Conservation (phyloP, 164 flowering plant species). For the Litsea cubeba region DNA sequence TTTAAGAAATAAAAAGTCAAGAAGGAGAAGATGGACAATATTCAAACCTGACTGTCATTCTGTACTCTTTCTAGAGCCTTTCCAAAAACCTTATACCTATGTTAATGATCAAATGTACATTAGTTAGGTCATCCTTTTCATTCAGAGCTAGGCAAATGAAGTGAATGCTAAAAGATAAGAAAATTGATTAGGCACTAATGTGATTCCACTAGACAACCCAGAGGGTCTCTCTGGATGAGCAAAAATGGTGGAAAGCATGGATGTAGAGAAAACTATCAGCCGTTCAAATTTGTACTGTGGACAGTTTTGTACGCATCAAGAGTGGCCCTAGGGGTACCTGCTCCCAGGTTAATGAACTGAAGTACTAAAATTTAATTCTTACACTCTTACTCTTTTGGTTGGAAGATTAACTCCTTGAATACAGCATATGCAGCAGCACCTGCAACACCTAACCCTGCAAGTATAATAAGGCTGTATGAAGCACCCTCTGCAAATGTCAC, state of each 20-base stretch:
- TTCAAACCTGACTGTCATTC: slow-evolving; percentile 74
- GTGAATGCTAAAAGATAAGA: not conserved
- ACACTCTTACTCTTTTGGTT: slow-evolving; percentile 81
- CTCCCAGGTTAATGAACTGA: not conserved
- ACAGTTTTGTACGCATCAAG: too few relatives aligned
- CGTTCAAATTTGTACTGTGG: too few relatives aligned
- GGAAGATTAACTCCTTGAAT: slow-evolving; percentile 76
- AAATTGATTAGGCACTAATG: not conserved
- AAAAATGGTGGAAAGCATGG: not conserved
- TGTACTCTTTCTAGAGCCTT: slow-evolving; percentile 78
- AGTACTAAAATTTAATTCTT: not conserved
- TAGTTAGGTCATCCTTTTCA: not conserved
- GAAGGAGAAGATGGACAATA: slow-evolving; percentile 6
- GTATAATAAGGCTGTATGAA: slow-evolving; percentile 74
- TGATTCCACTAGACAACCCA: not conserved
- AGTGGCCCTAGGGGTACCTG: not conserved
- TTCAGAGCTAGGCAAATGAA: not conserved
- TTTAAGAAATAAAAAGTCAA: slow-evolving; percentile 14
- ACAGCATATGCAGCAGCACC: slow-evolving; percentile 84
- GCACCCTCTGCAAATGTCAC: slow-evolving; percentile 92
- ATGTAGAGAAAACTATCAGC: too few relatives aligned
- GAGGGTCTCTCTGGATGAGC: too few relatives aligned
- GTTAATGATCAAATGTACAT: not conserved
- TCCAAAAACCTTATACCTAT: slow-evolving; percentile 81
- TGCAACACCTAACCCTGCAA: slow-evolving; percentile 87